Conservation (phyloP, 495 filamentous ascomycete species). For the Pyrenula aspistea region DNA sequence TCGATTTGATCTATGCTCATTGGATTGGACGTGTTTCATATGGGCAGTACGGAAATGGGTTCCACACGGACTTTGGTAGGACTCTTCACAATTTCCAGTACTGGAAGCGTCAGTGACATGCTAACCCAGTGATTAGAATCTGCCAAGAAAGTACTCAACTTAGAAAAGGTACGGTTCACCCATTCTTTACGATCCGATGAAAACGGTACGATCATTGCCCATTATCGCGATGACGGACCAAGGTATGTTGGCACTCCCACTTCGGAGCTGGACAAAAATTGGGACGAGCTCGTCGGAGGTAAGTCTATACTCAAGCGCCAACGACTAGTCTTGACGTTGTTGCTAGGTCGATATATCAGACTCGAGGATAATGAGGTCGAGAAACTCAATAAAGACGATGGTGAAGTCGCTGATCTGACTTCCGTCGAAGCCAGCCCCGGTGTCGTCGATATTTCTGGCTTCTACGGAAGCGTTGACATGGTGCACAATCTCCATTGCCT, state of each 20-base stretch:
- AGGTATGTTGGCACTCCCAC: slow-evolving; percentile 3
- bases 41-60: slow-evolving; percentile 2
- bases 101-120: not conserved
- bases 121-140: not conserved
- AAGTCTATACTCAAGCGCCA: not conserved
- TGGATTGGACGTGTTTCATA: not conserved
- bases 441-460: slow-evolving; percentile 1
- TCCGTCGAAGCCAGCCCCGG: not conserved
- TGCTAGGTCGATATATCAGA: slow-evolving; percentile 3
- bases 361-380: slow-evolving; percentile 1
- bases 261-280: slow-evolving; percentile 3
- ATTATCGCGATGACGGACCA: slow-evolving; percentile 1
- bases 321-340: not conserved
- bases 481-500: slow-evolving; percentile 9
- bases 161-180: slow-evolving; percentile 3
- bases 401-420: not conserved
- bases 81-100: not conserved
- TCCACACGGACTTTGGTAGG: slow-evolving; percentile 4
- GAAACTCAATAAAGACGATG: slow-evolving; percentile 2
- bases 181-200: slow-evolving; percentile 1
- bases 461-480: slow-evolving; percentile 9
- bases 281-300: not conserved
- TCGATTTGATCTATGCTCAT: not conserved
- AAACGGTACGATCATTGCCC: slow-evolving; percentile 4
- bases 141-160: slow-evolving; percentile 2